phyloP scores from a whole-genome alignment of 2,329 filamentous ascomycete genomes.

The Colletotrichum lindemuthianum region DNA sequence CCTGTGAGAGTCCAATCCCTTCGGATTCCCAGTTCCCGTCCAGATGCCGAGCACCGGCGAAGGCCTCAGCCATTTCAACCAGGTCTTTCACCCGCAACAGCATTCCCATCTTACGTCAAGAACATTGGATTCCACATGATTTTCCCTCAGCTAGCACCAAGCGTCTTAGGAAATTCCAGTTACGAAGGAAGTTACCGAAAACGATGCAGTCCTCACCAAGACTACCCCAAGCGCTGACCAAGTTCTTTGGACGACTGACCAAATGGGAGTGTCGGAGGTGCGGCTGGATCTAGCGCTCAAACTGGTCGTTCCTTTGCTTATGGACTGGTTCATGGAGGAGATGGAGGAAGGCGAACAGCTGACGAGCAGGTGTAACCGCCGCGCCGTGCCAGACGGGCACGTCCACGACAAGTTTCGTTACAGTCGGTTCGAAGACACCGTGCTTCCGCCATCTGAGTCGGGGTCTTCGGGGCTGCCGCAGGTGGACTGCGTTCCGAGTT shows the following conservation, averaged over 20 bases:
- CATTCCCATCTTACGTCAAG: constrained; percentile 1
- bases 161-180: constrained; percentile 1
- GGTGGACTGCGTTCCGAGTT: constrained; percentile 10
- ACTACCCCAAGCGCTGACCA: background rate
- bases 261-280: constrained; percentile 13
- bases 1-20: constrained; percentile 5
- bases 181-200: background rate
- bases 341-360: constrained; percentile 12
- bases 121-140: constrained; percentile 14
- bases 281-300: constrained; percentile 2
- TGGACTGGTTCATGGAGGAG: constrained; percentile 12
- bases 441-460: background rate
- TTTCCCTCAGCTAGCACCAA: constrained; percentile 9
- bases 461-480: background rate
- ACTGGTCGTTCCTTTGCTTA: constrained; percentile 2
- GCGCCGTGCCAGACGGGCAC: constrained; percentile 2
- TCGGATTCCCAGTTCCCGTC: background rate
- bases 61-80: constrained; percentile 16
- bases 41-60: constrained; percentile 16
- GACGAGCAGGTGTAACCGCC: background rate
- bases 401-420: constrained; percentile 5
- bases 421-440: background rate
- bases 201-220: background rate
- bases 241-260: background rate
- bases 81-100: constrained; percentile 15